Conservation (phyloP, 2,329 filamentous ascomycete species). For the Botrytis tulipae region DNA sequence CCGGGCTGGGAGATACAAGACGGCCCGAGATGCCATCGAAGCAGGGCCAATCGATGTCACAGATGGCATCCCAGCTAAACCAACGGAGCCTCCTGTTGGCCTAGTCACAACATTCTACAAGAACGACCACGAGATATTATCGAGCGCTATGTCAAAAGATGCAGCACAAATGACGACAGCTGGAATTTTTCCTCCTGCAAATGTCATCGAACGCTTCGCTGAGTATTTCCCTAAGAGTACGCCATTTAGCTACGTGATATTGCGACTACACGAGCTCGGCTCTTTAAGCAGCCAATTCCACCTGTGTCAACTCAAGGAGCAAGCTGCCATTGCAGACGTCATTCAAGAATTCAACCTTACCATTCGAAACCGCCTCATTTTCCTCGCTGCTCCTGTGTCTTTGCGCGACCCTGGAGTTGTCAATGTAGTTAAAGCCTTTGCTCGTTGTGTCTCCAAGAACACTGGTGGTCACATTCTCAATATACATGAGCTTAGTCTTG, state of each 20-base stretch:
- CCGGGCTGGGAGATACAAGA: slow-evolving; percentile 81
- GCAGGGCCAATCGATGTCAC: slow-evolving; percentile 20
- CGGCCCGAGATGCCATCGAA: slow-evolving; percentile 57
- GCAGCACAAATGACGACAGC: slow-evolving; percentile 67
- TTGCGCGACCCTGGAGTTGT: slow-evolving; percentile 50
- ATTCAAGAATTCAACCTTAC: slow-evolving; percentile 72
- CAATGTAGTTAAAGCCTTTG: slow-evolving; percentile 60
- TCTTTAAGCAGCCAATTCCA: slow-evolving; percentile 65
- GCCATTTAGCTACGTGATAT: slow-evolving; percentile 79
- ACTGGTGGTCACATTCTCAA: slow-evolving; percentile 74
- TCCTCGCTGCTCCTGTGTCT: slow-evolving; percentile 68
- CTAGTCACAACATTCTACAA: slow-evolving; percentile 76
- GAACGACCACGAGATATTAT: slow-evolving; percentile 64
- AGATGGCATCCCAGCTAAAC: background rate
- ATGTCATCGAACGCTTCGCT: slow-evolving; percentile 72
- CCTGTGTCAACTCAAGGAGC: slow-evolving; percentile 61
- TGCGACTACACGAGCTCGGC: slow-evolving; percentile 66
- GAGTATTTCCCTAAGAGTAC: slow-evolving; percentile 78
- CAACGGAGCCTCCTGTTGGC: slow-evolving; percentile 48
- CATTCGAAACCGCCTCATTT: slow-evolving; percentile 70
- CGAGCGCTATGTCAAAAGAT: slow-evolving; percentile 59
- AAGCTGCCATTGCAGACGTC: slow-evolving; percentile 65
- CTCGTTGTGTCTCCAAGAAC: slow-evolving; percentile 67
- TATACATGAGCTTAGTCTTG: slow-evolving; percentile 66
- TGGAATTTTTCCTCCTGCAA: slow-evolving; percentile 69